A percentile compares a stretch with the other conserved stretches of the same genome.
phyloP scores from a whole-genome alignment of 2,329 filamentous ascomycete species.

The Ceratocystis variospora region DNA sequence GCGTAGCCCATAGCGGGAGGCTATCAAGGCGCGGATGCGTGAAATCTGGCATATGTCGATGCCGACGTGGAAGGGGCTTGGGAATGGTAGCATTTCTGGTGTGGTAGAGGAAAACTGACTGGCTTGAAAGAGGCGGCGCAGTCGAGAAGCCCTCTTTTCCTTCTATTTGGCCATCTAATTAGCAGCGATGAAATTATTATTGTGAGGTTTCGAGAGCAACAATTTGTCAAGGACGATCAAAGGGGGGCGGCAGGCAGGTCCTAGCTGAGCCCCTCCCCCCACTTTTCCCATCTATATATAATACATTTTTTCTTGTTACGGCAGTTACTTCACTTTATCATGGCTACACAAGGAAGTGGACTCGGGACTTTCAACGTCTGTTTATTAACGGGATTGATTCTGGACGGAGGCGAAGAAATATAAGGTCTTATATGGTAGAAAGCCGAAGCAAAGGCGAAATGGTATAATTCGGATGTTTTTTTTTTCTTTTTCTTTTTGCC shows the following conservation, averaged over 20 bases:
- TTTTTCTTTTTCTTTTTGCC: slow-evolving; percentile 6
- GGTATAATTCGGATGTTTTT: too few species aligned
- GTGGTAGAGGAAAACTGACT: neutral
- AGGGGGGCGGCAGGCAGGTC: too few species aligned
- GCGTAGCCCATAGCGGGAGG: slow-evolving; percentile 28
- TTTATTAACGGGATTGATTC: neutral
- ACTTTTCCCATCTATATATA: too few species aligned
- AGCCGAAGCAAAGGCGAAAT: too few species aligned
- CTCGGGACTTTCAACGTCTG: neutral
- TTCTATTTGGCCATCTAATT: too few species aligned
- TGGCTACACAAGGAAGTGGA: neutral
- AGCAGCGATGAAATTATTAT: too few species aligned
- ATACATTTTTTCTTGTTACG: neutral
- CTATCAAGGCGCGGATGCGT: slow-evolving; percentile 49
- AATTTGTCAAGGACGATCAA: too few species aligned
- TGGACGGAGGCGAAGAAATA: neutral
- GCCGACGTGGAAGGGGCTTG: slow-evolving; percentile 54
- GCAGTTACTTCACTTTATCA: neutral
- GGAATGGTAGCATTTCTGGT: slow-evolving; percentile 36
- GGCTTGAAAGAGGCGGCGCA: neutral
- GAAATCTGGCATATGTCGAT: slow-evolving; percentile 63
- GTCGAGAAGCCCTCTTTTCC: too few species aligned
- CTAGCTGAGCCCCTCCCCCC: neutral
- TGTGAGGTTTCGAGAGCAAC: too few species aligned
- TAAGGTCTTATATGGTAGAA: neutral